Evolutionary conservation across 495 filamentous ascomycete species (phyloP).

Genomic region (Trichoderma virens): DNA sequence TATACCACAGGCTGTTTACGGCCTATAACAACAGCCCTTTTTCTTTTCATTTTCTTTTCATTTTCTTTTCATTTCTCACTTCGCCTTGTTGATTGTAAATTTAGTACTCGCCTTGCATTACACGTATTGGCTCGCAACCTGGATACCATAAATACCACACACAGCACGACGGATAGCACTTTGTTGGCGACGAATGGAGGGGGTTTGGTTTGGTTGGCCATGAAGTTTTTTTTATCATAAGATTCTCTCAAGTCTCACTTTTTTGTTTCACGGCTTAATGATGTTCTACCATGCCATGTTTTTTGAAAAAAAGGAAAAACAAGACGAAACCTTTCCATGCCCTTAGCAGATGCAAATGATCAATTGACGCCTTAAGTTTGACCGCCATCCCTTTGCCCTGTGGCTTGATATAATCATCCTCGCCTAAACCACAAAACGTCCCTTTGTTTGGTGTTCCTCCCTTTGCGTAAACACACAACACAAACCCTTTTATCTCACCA

Average conservation of each 20-base stretch:
- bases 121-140: background rate
- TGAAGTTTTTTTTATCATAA: background rate
- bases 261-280: background rate
- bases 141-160: too few relatives aligned
- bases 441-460: background rate
- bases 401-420: constrained; percentile 6
- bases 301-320: constrained; percentile 8
- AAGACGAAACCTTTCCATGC: constrained; percentile 8
- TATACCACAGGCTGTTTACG: background rate
- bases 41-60: too few relatives aligned
- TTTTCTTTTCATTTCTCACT: too few relatives aligned
- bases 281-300: background rate
- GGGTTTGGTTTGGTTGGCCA: background rate
- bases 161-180: too few relatives aligned
- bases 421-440: background rate
- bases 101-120: too few relatives aligned
- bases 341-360: constrained; percentile 8
- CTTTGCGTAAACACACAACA: background rate
- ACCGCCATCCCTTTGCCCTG: constrained; percentile 5
- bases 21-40: background rate
- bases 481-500: constrained; percentile 9
- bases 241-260: constrained; percentile 5
- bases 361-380: constrained; percentile 7
- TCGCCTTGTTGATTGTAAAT: too few relatives aligned
- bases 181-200: too few relatives aligned